These are phyloP conservation scores for Calonectria pauciramosa DNA, from an alignment of 2,329 filamentous ascomycete species.

Conservation along the genomic window DNA sequence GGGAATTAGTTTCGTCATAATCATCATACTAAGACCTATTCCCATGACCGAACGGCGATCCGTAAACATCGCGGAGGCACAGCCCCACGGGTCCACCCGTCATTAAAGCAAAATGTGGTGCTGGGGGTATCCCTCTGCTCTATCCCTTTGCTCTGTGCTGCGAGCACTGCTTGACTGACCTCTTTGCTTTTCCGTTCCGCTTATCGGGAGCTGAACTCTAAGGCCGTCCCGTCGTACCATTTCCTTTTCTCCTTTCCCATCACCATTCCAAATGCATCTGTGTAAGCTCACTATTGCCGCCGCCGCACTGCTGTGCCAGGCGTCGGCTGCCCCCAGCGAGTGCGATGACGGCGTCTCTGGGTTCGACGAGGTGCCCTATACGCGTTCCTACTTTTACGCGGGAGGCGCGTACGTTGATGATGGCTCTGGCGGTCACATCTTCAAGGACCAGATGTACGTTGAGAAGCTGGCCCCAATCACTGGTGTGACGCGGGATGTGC, in stretches of 20 bases:
- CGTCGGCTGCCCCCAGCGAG: neutral
- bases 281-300: constrained; percentile 10
- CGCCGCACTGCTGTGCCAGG: constrained; percentile 2
- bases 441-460: constrained; percentile 43
- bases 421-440: constrained; percentile 35
- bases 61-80: neutral
- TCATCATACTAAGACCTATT: neutral
- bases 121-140: neutral
- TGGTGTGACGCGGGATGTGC: constrained; percentile 28
- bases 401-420: constrained; percentile 40
- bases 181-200: neutral
- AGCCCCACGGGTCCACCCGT: constrained; percentile 13
- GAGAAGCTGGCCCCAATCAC: constrained; percentile 34
- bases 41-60: neutral
- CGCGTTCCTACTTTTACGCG: constrained; percentile 37
- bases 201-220: neutral
- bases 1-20: neutral
- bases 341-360: neutral
- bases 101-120: neutral
- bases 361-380: constrained; percentile 27
- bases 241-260: constrained; percentile 1
- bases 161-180: neutral
- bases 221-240: neutral
- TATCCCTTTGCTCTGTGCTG: neutral
- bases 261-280: constrained; percentile 12